These are phyloP conservation scores for Boeremia exigua DNA, from an alignment of 2,329 filamentous ascomycete species.

Conservation along the genomic window DNA sequence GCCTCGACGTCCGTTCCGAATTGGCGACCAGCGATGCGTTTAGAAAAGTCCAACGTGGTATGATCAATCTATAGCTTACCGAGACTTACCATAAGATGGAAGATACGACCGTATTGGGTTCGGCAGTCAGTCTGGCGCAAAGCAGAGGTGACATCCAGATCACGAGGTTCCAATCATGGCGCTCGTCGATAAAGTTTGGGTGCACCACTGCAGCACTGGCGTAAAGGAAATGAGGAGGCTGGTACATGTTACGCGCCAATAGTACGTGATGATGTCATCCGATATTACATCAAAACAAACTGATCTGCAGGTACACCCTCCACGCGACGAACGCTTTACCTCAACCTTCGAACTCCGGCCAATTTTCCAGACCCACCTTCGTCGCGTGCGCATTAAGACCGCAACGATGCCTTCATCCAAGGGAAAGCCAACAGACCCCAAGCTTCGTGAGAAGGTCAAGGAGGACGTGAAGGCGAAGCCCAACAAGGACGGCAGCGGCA, in stretches of 20 bases:
- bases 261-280: conserved; percentile 29
- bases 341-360: not conserved
- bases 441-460: conserved; percentile 54
- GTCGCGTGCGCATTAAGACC: not conserved
- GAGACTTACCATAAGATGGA: too few relatives aligned
- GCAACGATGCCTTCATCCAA: conserved; percentile 50
- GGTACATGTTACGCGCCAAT: conserved; percentile 16
- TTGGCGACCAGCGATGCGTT: too few relatives aligned
- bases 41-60: too few relatives aligned
- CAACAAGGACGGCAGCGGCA: conserved; percentile 55
- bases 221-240: conserved; percentile 8
- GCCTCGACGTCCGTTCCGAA: too few relatives aligned
- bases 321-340: conserved; percentile 2
- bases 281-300: conserved; percentile 23
- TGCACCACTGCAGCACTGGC: conserved; percentile 9
- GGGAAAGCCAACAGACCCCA: conserved; percentile 55
- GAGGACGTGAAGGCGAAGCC: conserved; percentile 54
- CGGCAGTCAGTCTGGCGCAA: not conserved
- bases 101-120: not conserved
- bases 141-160: not conserved
- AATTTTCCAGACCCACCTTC: not conserved
- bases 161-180: not conserved
- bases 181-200: conserved; percentile 6
- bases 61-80: too few relatives aligned
- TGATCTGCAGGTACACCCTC: conserved; percentile 20